Conservation (phyloP, 768 basidiomycete species). For the Kondoa subrosea region DNA sequence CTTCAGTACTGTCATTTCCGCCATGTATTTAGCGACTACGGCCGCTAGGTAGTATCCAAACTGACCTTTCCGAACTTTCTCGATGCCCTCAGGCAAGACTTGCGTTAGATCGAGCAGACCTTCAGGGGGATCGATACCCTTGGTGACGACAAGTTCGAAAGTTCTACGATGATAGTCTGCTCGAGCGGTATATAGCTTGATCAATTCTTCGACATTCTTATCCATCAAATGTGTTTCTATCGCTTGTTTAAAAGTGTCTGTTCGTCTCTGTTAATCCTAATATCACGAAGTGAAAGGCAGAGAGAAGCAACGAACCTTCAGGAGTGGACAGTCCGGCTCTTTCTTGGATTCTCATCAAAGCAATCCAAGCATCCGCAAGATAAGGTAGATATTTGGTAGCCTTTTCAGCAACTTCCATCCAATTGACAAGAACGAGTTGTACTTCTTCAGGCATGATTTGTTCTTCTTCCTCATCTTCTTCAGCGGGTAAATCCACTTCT, state of each 20-base stretch:
- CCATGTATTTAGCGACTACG: slow-evolving; percentile 4
- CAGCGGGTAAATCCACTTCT: not conserved
- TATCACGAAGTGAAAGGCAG: too few species aligned
- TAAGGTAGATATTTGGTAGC: slow-evolving; percentile 19
- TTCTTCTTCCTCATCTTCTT: not conserved
- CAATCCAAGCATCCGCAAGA: slow-evolving; percentile 2
- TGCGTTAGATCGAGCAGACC: slow-evolving; percentile 43
- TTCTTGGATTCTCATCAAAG: slow-evolving; percentile 3
- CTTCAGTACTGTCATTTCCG: slow-evolving; percentile 39
- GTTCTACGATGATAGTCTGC: slow-evolving; percentile 20
- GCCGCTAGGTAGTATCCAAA: not conserved
- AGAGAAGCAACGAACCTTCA: not conserved
- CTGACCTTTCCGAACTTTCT: slow-evolving; percentile 45
- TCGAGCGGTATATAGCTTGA: slow-evolving; percentile 48
- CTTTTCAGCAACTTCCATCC: slow-evolving; percentile 9
- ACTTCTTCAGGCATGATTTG: slow-evolving; percentile 9
- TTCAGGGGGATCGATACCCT: slow-evolving; percentile 32
- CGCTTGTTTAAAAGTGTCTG: slow-evolving; percentile 4
- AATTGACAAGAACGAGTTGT: not conserved
- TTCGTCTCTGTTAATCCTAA: not conserved
- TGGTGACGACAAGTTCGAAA: slow-evolving; percentile 10
- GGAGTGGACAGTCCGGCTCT: not conserved
- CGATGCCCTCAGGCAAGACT: slow-evolving; percentile 49
- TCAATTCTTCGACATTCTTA: slow-evolving; percentile 47
- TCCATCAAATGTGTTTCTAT: slow-evolving; percentile 23